These are phyloP conservation scores for Trichoderma gamsii DNA, from an alignment of 495 filamentous ascomycete species.

Conservation along the genomic window DNA sequence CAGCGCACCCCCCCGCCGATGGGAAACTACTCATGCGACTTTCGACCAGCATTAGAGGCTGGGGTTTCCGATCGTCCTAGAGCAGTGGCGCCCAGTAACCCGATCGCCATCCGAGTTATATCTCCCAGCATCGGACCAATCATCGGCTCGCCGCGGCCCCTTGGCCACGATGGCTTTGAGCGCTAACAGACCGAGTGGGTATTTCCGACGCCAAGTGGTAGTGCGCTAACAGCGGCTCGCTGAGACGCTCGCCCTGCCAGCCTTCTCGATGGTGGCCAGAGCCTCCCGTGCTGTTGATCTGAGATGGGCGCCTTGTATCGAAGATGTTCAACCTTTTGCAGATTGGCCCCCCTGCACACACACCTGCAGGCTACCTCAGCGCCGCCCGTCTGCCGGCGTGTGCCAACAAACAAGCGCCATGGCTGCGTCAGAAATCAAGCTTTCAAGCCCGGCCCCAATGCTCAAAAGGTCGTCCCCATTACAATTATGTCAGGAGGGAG, in stretches of 20 bases:
- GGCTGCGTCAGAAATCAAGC: constrained; percentile 2
- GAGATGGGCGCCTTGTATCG: background rate
- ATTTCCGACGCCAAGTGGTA: background rate
- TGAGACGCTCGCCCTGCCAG: background rate
- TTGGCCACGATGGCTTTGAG: background rate
- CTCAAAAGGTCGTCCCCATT: background rate
- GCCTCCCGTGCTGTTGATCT: background rate
- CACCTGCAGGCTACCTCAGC: background rate
- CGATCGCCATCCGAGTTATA: background rate
- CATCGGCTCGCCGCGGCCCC: background rate
- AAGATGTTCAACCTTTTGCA: background rate
- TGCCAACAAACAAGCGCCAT: background rate
- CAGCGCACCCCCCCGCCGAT: background rate
- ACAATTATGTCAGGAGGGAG: no score
- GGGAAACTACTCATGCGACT: background rate
- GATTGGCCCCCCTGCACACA: background rate
- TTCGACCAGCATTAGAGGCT: background rate
- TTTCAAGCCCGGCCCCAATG: background rate
- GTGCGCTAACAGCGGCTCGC: constrained; percentile 1
- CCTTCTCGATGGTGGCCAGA: background rate
- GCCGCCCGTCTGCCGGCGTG: background rate
- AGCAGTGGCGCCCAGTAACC: background rate
- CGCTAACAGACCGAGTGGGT: background rate
- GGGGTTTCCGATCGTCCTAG: background rate
- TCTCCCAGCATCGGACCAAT: constrained; percentile 4